Evolutionary conservation across 2,329 filamentous ascomycete genomes (phyloP), one percentile per base, ranked within the genome.

Genomic region (Kalmusia sp.): DNA sequence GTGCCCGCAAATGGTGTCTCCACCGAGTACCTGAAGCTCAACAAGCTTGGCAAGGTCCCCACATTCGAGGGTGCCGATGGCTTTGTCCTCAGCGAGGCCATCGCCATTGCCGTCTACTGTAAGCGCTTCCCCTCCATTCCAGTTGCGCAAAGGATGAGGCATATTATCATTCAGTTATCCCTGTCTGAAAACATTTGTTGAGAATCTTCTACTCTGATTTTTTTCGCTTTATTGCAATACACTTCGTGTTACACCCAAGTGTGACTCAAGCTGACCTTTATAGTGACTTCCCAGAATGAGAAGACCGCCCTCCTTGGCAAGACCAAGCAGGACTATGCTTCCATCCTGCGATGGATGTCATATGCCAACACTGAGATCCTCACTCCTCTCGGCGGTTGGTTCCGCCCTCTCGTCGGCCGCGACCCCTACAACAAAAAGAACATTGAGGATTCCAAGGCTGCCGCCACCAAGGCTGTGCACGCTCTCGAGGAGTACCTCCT

Each of bases 301-400:
- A 98, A 98, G 90, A 99, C 95, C 71, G 96, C 92, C 68, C 92
- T 99, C 65, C 88, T 99, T 71, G 95, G 95, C 76, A 98, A 98
- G 89, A 99, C 93, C 82, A 99, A 99, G 90, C 93, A 99, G 85
- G 95, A 99, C 87, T 92, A 98, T 80, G 95, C 95, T 70, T 93
- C 93, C 68, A 99, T 99, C 79, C 85, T 99, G 76, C 91, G 90
- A 81, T 99, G 95, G 95, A 88, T 97, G 89, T 98, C 93, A 64
- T 98, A 88, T 82, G 90, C 89, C 86, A 99, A 98, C 87, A 77
- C 80, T 56, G 93, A 99, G 84, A 77, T 97, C 71, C 84, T 96
- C 65, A 77, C 85, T 62, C 77, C 80, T 63, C 80, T 98, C 65
- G 88, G 83, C 79, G 83, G 78, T 76, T 97, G 92, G 91, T 95